Percentiles rank a stretch among this genome's conserved stretches.
These are phyloP conservation scores for Hansenula lynferdii DNA, from an alignment of 1,139 yeast genomes.

Conservation along the genomic window DNA sequence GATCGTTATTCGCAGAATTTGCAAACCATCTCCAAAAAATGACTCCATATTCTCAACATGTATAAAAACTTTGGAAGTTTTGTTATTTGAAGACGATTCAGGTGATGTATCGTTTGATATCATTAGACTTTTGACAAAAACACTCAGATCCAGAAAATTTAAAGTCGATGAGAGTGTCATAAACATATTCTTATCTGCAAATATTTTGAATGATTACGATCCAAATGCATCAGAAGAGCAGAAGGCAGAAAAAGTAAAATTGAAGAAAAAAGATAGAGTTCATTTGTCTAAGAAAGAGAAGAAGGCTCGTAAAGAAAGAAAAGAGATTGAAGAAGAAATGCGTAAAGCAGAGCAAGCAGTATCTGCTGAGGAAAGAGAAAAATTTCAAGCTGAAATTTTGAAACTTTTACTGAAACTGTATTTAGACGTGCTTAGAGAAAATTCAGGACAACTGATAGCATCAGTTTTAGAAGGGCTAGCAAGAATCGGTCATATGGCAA, in stretches of 20 bases:
- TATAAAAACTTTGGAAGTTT: constrained; percentile 57
- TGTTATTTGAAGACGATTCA: constrained; percentile 66
- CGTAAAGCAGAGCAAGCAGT: constrained; percentile 82
- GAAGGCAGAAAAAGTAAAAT: constrained; percentile 40
- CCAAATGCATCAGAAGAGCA: constrained; percentile 49
- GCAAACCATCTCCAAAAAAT: constrained; percentile 45
- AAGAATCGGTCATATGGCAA: constrained; percentile 86
- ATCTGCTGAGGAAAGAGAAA: constrained; percentile 82
- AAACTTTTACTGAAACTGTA: constrained; percentile 69
- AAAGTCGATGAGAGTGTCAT: constrained; percentile 82
- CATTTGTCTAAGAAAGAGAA: constrained; percentile 86
- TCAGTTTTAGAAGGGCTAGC: constrained; percentile 90
- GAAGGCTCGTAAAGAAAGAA: constrained; percentile 81
- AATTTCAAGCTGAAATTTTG: constrained; percentile 77
- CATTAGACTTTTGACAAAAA: constrained; percentile 60
- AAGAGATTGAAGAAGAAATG: constrained; percentile 85
- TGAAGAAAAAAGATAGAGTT: constrained; percentile 81
- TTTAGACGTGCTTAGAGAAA: constrained; percentile 66
- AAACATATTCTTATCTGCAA: constrained; percentile 66
- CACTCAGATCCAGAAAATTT: constrained; percentile 68
- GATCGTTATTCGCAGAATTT: constrained; percentile 60
- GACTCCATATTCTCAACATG: constrained; percentile 51
- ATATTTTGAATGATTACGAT: constrained; percentile 76
- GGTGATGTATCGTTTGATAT: constrained; percentile 82
- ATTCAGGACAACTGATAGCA: constrained; percentile 69